Evolutionary conservation across 1,139 yeast genomes (phyloP), one percentile per base, ranked within the genome.

Genomic region (Saccharomyces hybrid): DNA sequence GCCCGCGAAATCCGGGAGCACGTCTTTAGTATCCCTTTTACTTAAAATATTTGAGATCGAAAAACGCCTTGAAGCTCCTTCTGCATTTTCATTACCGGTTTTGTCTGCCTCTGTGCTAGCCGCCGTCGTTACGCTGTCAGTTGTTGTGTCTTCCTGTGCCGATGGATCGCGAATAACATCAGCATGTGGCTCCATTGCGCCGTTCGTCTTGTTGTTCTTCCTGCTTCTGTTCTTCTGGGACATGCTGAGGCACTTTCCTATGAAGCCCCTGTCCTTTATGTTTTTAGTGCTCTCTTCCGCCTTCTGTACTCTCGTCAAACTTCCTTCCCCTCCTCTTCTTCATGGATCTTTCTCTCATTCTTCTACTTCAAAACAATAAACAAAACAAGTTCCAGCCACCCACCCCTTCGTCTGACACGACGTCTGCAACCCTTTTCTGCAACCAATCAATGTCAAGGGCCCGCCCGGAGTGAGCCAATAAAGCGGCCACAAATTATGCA

Each of bases 1-100:
- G 19, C 58, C 71, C 61, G 56, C 68, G 55, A 49, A 63, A 61
- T 49, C 56, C n/a, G 74, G 73, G 44, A 70, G 54, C 1, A 71
- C 66, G 2, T 64, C 61, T 53, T 66, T 57, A 56, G 66, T 62
- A 51, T 70, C 70, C 57, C 68, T 61, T 52, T 69, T 64, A 60
- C 59, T 52, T 55, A 67, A 48, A 31, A 70, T 55, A 46, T 60
- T 63, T 31, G 75, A 58, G 56, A 70, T 57, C n/a, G 71, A 61
- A 57, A 56, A 51, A 28, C 53, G 53, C 42, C 58, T 63, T 47
- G 62, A 61, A 26, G 57, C 60, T 14, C 49, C 44, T 14, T 56
- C 29, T 24, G 51, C 54, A 16, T 50, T 52, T 26, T 56, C 56
- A 32, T 50, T 52, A 54, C 58, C 51, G 53, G 61, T 27, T 12